These are phyloP conservation scores for Debaryomyces hansenii DNA, from an alignment of 805 yeast species.

Conservation along the genomic window DNA sequence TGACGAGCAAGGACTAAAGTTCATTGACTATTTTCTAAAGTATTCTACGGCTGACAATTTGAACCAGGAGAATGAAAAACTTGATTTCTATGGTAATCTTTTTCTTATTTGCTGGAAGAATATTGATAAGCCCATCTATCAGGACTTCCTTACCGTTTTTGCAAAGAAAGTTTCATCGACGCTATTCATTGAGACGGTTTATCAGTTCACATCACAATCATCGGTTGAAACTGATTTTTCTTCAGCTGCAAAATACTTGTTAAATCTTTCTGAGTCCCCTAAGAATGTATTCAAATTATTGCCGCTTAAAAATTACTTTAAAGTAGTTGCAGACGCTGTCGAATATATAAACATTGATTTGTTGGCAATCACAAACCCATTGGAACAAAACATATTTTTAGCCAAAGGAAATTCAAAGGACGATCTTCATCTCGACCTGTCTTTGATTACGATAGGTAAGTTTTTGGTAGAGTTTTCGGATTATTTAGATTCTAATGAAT, in stretches of 20 bases:
- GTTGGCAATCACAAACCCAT: slow-evolving; percentile 48
- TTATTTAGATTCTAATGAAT: not conserved
- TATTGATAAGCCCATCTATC: slow-evolving; percentile 6
- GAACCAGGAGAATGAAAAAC: not conserved
- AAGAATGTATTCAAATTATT: slow-evolving; percentile 2
- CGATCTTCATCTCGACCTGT: slow-evolving; percentile 1
- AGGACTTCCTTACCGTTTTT: slow-evolving; percentile 9
- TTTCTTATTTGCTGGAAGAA: slow-evolving; percentile 14
- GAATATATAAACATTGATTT: slow-evolving; percentile 15
- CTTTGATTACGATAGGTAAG: slow-evolving; percentile 12
- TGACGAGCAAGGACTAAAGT: slow-evolving; percentile 9
- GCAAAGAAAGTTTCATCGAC: slow-evolving; percentile 1
- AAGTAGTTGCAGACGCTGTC: slow-evolving; percentile 12
- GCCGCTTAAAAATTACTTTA: slow-evolving; percentile 26
- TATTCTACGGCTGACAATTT: slow-evolving; percentile 1
- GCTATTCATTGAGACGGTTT: slow-evolving; percentile 10
- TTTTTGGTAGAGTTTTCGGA: slow-evolving; percentile 9
- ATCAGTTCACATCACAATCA: slow-evolving; percentile 8
- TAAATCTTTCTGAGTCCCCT: not conserved
- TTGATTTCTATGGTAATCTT: not conserved
- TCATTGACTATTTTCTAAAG: slow-evolving; percentile 12
- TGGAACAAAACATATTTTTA: slow-evolving; percentile 42
- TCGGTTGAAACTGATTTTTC: slow-evolving; percentile 12
- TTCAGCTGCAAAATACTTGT: slow-evolving; percentile 4
- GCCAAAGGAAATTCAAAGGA: not conserved